Evolutionary conservation across 805 yeast genomes (phyloP), one percentile per base, ranked within the genome.

Genomic region (Ogataea methylovora): DNA sequence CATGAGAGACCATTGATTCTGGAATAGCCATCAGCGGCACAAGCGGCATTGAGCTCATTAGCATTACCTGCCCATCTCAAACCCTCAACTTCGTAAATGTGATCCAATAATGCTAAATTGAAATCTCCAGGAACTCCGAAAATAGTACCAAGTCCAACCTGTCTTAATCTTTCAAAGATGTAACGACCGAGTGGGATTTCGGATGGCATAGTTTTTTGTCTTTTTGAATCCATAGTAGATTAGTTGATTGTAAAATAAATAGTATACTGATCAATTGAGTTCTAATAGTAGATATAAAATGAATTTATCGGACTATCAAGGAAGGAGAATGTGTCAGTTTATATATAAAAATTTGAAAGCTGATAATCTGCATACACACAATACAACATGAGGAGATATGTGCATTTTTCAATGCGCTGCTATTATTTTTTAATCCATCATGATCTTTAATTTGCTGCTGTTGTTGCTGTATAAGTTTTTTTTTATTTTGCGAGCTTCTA

Each of bases 61-160:
- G 92, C 84, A 59, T 84, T 84, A 51, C 94, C 95, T 33, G 84
- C 87, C 95, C 94, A 84, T 65, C 82, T 72, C 61, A 84, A 54
- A 29, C 83, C 84, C 24, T 73, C 76, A 33, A 80, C 84, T 50
- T 79, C 84, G 57, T 80, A 77, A 51, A 82, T 68, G 54, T 81
- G 76, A 54, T 82, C 88, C 42, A 82, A 63, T 34, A 82, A 61
- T 14, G 84, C 63, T 56, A 79, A 67, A 68, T 81, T 82, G 73
- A 80, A 81, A 60, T 82, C 90, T 51, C 88, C 88, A 40, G 90
- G 90, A 36, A 82, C 72, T 52, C 90, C 90, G 51, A 81, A 82
- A 53, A 82, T 67, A 49, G 88, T 78, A 48, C 73, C 68, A 44
- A 81, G 77, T 39, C 73, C 72, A 35, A 82, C 71, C 58, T 84